These are phyloP conservation scores for Kuraishia floccosa DNA, from an alignment of 805 yeast species.

Conservation along the genomic window DNA sequence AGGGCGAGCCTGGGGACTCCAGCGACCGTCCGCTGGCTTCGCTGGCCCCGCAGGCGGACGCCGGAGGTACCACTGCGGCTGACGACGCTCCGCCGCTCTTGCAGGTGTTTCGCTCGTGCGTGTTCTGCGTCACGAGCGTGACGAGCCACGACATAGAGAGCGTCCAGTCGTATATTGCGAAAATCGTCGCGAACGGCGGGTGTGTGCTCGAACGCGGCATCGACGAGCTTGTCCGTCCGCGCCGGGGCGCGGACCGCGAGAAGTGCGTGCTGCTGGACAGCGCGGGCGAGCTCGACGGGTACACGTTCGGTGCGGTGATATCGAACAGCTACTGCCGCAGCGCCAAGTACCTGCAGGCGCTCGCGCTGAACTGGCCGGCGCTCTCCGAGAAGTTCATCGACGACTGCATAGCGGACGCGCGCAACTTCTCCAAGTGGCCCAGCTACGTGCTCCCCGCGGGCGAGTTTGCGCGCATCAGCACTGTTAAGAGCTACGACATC, in stretches of 20 bases:
- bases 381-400: constrained; percentile 45
- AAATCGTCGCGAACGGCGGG: constrained; percentile 14
- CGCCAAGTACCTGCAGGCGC: constrained; percentile 62
- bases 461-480: constrained; percentile 31
- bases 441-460: constrained; percentile 68
- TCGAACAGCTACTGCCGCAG: constrained; percentile 52
- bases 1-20: not conserved
- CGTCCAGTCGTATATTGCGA: not conserved
- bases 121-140: constrained; percentile 2
- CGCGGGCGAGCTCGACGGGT: constrained; percentile 7
- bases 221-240: constrained; percentile 13
- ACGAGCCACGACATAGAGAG: not conserved
- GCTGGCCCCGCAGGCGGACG: not conserved
- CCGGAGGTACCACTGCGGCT: not conserved
- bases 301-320: constrained; percentile 54
- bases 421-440: constrained; percentile 27
- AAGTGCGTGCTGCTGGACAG: constrained; percentile 1
- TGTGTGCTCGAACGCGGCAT: constrained; percentile 23
- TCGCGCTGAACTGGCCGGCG: constrained; percentile 83
- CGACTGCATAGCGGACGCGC: constrained; percentile 16
- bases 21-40: not conserved
- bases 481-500: constrained; percentile 38
- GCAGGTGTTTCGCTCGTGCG: constrained; percentile 1
- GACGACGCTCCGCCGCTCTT: not conserved
- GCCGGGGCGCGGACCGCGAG: constrained; percentile 6